phyloP scores from a whole-genome alignment of 768 basidiomycete genomes.

The Leccinum longicurvipes region DNA sequence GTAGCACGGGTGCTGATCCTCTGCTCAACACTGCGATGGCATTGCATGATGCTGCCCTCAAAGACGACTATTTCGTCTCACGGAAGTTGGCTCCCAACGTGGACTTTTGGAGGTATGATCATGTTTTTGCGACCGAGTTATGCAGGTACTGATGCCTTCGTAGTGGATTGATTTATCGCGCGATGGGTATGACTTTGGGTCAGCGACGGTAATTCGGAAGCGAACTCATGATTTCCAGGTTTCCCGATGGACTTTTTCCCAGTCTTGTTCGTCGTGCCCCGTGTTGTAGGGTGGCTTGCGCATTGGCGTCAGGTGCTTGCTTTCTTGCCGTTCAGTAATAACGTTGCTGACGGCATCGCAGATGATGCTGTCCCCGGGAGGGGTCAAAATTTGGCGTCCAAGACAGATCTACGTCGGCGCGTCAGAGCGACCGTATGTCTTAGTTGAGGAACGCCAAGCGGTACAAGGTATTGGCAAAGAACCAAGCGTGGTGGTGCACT shows the following conservation, averaged over 20 bases:
- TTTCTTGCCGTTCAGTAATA: background rate
- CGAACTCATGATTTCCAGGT: conserved; percentile 40
- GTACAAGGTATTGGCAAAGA: conserved; percentile 55
- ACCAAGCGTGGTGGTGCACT: conserved; percentile 64
- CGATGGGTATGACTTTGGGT: conserved; percentile 62
- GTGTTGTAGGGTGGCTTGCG: conserved; percentile 90
- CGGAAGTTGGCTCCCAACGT: conserved; percentile 86
- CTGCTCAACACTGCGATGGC: conserved; percentile 87
- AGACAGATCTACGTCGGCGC: conserved; percentile 82
- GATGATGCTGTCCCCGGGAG: conserved; percentile 89
- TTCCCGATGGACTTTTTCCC: conserved; percentile 96
- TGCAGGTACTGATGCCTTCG: background rate
- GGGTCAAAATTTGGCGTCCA: conserved; percentile 93
- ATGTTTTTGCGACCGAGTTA: background rate
- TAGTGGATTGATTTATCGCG: conserved; percentile 86
- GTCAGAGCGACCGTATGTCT: conserved; percentile 70
- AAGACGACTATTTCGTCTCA: conserved; percentile 84
- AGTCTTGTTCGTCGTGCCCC: conserved; percentile 87
- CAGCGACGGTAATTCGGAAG: background rate
- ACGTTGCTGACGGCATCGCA: conserved; percentile 30
- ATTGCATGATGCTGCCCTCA: conserved; percentile 83
- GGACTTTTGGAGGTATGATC: conserved; percentile 68
- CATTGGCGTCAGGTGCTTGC: conserved; percentile 79
- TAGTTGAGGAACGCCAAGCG: conserved; percentile 52
- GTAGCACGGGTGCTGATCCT: conserved; percentile 80